phyloP scores from a whole-genome alignment of 129 eudicot genomes.

The Artemisia annua region DNA sequence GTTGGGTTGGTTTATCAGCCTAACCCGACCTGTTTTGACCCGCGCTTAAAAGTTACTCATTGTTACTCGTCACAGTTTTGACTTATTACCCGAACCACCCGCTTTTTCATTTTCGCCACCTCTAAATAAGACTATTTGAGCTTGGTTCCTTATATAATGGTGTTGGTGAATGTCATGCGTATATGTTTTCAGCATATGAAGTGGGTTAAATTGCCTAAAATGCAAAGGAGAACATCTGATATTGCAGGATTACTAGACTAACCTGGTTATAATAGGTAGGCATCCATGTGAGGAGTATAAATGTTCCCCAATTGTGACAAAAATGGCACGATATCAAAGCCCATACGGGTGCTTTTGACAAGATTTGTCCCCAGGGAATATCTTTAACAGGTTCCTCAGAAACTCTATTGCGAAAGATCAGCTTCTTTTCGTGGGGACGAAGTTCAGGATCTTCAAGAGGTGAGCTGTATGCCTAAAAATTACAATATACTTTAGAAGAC shows the following conservation, averaged over 20 bases:
- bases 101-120: too few species aligned
- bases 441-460: constrained; percentile 80
- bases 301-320: constrained; percentile 93
- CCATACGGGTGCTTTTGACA: constrained; percentile 88
- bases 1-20: too few species aligned
- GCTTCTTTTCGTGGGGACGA: constrained; percentile 69
- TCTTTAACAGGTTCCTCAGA: constrained; percentile 67
- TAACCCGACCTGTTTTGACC: too few species aligned
- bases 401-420: constrained; percentile 53
- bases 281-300: constrained; percentile 93
- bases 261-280: constrained; percentile 94
- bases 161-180: neutral
- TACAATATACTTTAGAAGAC: neutral
- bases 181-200: neutral
- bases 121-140: neutral
- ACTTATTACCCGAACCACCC: too few species aligned
- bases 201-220: neutral
- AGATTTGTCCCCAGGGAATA: constrained; percentile 71
- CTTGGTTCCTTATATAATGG: neutral
- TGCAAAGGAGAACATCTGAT: neutral
- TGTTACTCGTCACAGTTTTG: too few species aligned
- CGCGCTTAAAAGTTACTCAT: too few species aligned
- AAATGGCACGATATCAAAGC: constrained; percentile 83
- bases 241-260: constrained; percentile 5
- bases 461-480: constrained; percentile 67